Evolutionary conservation across 2,329 filamentous ascomycete species (phyloP).

Genomic region (Ophiocordyceps robertsii): DNA sequence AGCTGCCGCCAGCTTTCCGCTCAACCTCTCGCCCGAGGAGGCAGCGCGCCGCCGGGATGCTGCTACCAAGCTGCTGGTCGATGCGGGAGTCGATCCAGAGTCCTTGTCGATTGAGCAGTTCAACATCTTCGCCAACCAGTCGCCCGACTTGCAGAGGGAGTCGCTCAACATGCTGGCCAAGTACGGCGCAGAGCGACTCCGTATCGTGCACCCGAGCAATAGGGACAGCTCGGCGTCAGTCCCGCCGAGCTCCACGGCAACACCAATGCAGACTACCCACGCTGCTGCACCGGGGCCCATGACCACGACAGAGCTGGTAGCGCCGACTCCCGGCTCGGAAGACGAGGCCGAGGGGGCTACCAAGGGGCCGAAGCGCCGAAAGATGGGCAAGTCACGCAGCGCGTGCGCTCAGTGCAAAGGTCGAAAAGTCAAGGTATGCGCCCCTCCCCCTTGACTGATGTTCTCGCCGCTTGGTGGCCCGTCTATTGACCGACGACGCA

Average conservation of each 20-base stretch:
- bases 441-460: not conserved
- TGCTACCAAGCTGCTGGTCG: slow-evolving; percentile 32
- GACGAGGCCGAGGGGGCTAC: slow-evolving; percentile 2
- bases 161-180: slow-evolving; percentile 42
- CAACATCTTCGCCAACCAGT: slow-evolving; percentile 46
- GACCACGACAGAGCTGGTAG: slow-evolving; percentile 18
- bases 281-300: slow-evolving; percentile 11
- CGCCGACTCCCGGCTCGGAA: slow-evolving; percentile 8
- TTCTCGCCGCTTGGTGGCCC: too few relatives aligned
- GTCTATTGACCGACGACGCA: slow-evolving; percentile 10
- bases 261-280: slow-evolving; percentile 8
- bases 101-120: slow-evolving; percentile 43
- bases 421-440: slow-evolving; percentile 23
- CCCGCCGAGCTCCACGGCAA: slow-evolving; percentile 11
- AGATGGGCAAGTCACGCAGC: slow-evolving; percentile 15
- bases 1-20: slow-evolving; percentile 9
- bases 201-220: slow-evolving; percentile 40
- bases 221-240: slow-evolving; percentile 15
- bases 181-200: slow-evolving; percentile 42
- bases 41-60: slow-evolving; percentile 33
- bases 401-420: slow-evolving; percentile 22
- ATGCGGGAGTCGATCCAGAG: slow-evolving; percentile 34
- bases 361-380: slow-evolving; percentile 8
- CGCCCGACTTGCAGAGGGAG: slow-evolving; percentile 37
- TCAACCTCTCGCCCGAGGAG: slow-evolving; percentile 29